phyloP scores from a whole-genome alignment of 257 asterid genomes.

The Verbascum thapsus region DNA sequence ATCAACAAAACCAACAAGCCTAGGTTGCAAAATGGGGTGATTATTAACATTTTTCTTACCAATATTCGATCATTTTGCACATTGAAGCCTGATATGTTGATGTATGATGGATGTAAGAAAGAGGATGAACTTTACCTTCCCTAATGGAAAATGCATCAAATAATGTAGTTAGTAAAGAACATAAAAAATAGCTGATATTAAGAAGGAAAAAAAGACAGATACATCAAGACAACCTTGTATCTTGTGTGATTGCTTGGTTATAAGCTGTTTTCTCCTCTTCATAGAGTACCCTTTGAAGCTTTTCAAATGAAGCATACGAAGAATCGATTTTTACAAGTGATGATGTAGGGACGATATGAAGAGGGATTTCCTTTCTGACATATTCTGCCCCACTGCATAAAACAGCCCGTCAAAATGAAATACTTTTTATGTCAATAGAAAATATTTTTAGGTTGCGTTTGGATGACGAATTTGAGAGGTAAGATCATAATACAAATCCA shows the following conservation, averaged over 20 bases:
- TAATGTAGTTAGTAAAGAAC: constrained; percentile 1
- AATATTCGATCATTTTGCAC: constrained; percentile 96
- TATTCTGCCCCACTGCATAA: constrained; percentile 91
- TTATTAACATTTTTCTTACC: constrained; percentile 50
- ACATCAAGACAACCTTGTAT: constrained; percentile 55
- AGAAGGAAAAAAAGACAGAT: constrained; percentile 5
- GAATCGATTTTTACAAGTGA: constrained; percentile 71
- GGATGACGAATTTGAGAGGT: too few relatives aligned
- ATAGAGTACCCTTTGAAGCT: constrained; percentile 76
- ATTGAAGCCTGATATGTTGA: constrained; percentile 98
- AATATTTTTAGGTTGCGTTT: not conserved
- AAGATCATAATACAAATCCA: too few relatives aligned
- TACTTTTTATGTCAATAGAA: not conserved
- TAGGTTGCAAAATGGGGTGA: constrained; percentile 4
- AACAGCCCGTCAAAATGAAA: constrained; percentile 15
- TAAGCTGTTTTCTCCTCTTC: constrained; percentile 94
- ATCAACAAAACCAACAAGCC: constrained; percentile 20
- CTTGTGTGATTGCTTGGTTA: constrained; percentile 72
- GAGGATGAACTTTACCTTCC: constrained; percentile 83
- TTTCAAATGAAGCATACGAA: constrained; percentile 71
- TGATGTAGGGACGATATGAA: constrained; percentile 68
- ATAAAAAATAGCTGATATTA: not conserved
- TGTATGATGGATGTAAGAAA: constrained; percentile 83
- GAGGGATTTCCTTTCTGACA: constrained; percentile 91
- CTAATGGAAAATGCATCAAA: constrained; percentile 38